Evolutionary conservation across 257 asterid genomes (phyloP).

Genomic region (Salvia hispanica): DNA sequence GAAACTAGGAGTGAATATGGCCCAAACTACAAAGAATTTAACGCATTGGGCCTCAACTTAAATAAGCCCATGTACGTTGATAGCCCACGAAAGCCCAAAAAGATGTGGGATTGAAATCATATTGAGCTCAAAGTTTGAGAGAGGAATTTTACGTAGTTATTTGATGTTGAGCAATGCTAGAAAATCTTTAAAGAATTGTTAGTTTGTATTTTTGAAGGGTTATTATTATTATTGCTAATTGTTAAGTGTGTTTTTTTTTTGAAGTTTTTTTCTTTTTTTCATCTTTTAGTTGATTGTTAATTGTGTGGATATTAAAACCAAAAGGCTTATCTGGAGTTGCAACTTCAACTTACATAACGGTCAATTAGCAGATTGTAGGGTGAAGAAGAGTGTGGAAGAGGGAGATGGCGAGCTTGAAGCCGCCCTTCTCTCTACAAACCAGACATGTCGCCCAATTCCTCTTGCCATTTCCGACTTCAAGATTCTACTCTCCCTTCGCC

Average conservation of each 20-base stretch:
- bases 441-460: conserved; percentile 40
- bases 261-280: too few relatives aligned
- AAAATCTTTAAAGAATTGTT: too few relatives aligned
- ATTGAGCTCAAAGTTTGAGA: not conserved
- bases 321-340: conserved; percentile 46
- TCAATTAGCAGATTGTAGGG: conserved; percentile 24
- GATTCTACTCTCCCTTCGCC: conserved; percentile 35
- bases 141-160: not conserved
- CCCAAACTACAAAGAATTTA: too few relatives aligned
- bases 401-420: conserved; percentile 60
- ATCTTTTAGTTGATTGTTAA: not conserved
- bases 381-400: not conserved
- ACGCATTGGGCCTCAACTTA: too few relatives aligned
- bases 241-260: too few relatives aligned
- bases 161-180: not conserved
- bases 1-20: too few relatives aligned
- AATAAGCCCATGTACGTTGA: not conserved
- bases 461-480: conserved; percentile 47
- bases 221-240: too few relatives aligned
- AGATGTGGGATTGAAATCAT: too few relatives aligned
- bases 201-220: not conserved
- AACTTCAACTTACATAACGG: conserved; percentile 56
- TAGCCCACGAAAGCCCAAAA: not conserved
- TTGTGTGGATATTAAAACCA: conserved; percentile 38
- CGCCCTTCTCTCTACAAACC: conserved; percentile 46